Evolutionary conservation across 2,329 filamentous ascomycete genomes (phyloP).

Genomic region (Septoria linicola): DNA sequence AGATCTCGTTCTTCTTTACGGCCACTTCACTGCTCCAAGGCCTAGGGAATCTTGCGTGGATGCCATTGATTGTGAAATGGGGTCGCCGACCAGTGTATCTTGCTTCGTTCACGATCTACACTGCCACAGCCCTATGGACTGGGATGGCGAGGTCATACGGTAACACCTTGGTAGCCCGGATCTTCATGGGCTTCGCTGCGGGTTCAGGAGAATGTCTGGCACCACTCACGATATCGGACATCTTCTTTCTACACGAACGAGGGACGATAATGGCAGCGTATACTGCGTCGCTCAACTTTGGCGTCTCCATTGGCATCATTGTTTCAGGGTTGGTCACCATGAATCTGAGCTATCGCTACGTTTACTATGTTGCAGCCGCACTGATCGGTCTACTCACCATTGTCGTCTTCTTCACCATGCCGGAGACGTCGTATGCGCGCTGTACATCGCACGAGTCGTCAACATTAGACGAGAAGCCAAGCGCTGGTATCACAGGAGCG

Average conservation of each 20-base stretch:
- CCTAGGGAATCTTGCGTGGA: conserved; percentile 40
- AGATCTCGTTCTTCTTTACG: conserved; percentile 56
- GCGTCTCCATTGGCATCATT: conserved; percentile 36
- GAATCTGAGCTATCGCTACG: conserved; percentile 50
- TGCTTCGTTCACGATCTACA: conserved; percentile 28
- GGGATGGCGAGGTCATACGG: conserved; percentile 25
- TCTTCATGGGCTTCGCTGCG: conserved; percentile 54
- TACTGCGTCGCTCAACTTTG: conserved; percentile 30
- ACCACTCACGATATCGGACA: conserved; percentile 54
- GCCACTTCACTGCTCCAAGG: conserved; percentile 53
- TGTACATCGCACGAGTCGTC: too few species aligned
- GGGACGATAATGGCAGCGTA: conserved; percentile 53
- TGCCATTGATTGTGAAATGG: conserved; percentile 42
- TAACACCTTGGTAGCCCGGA: conserved; percentile 45
- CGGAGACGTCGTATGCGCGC: conserved; percentile 52
- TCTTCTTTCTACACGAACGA: conserved; percentile 59
- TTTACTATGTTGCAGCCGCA: conserved; percentile 54
- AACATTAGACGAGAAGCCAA: too few species aligned
- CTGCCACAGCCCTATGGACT: conserved; percentile 27
- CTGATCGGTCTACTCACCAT: conserved; percentile 52
- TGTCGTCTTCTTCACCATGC: conserved; percentile 54
- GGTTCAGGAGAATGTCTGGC: conserved; percentile 53
- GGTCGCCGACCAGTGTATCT: conserved; percentile 40
- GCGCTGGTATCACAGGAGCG: not conserved
- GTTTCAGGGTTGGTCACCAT: conserved; percentile 50